Percentiles rank a stretch among this genome's conserved stretches.
phyloP scores from a whole-genome alignment of 495 filamentous ascomycete species.

The Aspergillus coremiiformis region DNA sequence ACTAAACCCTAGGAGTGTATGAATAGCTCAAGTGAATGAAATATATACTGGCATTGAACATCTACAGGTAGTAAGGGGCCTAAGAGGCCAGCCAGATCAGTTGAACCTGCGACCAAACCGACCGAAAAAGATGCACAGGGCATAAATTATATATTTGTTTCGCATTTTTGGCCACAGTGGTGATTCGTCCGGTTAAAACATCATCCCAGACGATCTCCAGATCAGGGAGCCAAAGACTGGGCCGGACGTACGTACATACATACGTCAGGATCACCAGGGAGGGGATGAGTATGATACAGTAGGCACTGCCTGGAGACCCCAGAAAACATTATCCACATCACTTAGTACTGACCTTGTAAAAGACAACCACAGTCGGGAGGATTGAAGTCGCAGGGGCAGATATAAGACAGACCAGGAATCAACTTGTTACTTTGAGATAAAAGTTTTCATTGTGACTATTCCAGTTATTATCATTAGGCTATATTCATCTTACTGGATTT shows the following conservation, averaged over 20 bases:
- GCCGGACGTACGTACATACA: conserved; percentile 45
- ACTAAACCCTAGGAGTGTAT: neutral
- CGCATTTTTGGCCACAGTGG: conserved; percentile 21
- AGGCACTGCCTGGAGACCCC: too few species aligned
- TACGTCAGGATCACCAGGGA: conserved; percentile 48
- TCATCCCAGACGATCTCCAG: conserved; percentile 48
- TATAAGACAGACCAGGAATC: too few species aligned
- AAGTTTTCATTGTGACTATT: too few species aligned
- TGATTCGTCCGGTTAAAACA: conserved; percentile 21
- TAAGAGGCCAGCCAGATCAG: conserved; percentile 27
- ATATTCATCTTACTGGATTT: too few species aligned
- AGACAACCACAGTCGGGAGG: too few species aligned
- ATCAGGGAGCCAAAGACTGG: conserved; percentile 49
- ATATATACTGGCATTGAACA: too few species aligned
- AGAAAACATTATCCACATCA: too few species aligned
- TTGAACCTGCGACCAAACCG: conserved; percentile 29
- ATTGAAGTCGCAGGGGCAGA: too few species aligned
- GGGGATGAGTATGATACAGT: conserved; percentile 54
- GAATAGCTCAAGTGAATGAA: too few species aligned
- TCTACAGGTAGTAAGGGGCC: conserved; percentile 18
- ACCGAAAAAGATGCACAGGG: conserved; percentile 24
- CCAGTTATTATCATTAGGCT: too few species aligned
- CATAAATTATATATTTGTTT: conserved; percentile 26
- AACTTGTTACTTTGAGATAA: too few species aligned
- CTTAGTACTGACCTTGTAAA: too few species aligned